Conservation (phyloP, 2,329 filamentous ascomycete species). For the Aureobasidium sp. region DNA sequence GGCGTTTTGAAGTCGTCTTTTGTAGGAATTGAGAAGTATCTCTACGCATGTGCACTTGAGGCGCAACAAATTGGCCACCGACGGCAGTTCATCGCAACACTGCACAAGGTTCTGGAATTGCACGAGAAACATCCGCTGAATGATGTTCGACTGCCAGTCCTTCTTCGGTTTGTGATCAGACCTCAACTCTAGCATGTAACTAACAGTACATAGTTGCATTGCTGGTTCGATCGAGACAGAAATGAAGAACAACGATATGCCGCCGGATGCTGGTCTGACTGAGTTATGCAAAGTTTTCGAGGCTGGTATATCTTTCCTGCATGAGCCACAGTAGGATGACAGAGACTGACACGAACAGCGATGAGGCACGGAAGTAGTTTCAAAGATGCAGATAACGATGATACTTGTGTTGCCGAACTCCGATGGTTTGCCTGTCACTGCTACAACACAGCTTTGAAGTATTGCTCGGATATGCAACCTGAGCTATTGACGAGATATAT, state of each 20-base stretch:
- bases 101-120: slow-evolving; percentile 53
- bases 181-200: not conserved
- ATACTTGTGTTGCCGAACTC: slow-evolving; percentile 50
- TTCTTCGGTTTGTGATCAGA: slow-evolving; percentile 44
- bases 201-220: slow-evolving; percentile 30
- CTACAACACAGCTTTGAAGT: slow-evolving; percentile 66
- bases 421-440: slow-evolving; percentile 78
- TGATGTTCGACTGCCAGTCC: slow-evolving; percentile 50
- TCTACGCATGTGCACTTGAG: slow-evolving; percentile 75
- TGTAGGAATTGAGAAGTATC: slow-evolving; percentile 46
- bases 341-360: not conserved
- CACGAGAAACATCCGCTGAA: slow-evolving; percentile 40
- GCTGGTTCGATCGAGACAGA: slow-evolving; percentile 30
- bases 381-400: slow-evolving; percentile 13
- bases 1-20: slow-evolving; percentile 45
- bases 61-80: slow-evolving; percentile 59
- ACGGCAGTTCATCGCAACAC: slow-evolving; percentile 46
- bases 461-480: slow-evolving; percentile 50
- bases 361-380: not conserved
- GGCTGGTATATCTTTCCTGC: slow-evolving; percentile 25
- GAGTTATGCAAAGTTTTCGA: slow-evolving; percentile 51
- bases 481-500: slow-evolving; percentile 48
- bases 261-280: slow-evolving; percentile 22
- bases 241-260: slow-evolving; percentile 25
- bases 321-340: too few relatives aligned